Conservation (phyloP, 495 filamentous ascomycete genomes). For the Emericellopsis terricola region DNA sequence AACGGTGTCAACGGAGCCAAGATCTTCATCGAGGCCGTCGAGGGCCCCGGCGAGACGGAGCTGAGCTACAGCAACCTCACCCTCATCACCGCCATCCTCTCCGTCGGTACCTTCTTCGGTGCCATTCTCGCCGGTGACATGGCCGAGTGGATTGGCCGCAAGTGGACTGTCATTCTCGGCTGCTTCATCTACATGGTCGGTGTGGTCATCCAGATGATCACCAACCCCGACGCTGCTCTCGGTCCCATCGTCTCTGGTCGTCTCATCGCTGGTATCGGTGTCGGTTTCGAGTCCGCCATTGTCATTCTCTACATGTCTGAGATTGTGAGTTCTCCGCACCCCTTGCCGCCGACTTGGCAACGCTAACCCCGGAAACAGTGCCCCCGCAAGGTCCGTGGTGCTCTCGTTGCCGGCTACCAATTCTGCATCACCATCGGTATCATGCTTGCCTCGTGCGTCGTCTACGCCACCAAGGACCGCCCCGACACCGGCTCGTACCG, state of each 20-base stretch:
- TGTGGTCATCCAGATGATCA: conserved; percentile 40
- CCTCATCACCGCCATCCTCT: conserved; percentile 57
- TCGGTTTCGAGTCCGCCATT: conserved; percentile 58
- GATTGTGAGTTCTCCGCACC: conserved; percentile 14
- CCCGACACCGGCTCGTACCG: conserved; percentile 47
- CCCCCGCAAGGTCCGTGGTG: conserved; percentile 55
- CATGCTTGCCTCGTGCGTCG: conserved; percentile 53
- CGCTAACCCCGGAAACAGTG: conserved; percentile 11
- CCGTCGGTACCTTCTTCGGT: conserved; percentile 60
- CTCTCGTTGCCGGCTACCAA: conserved; percentile 58
- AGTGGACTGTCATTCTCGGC: conserved; percentile 46
- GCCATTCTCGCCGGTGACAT: conserved; percentile 51
- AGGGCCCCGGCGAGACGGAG: conserved; percentile 9
- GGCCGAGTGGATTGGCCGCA: conserved; percentile 51
- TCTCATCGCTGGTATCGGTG: conserved; percentile 52
- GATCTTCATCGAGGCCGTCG: conserved; percentile 29
- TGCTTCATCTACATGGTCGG: conserved; percentile 47
- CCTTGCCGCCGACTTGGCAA: too few relatives aligned
- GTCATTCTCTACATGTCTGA: conserved; percentile 68
- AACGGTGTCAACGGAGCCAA: conserved; percentile 37
- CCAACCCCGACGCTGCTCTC: conserved; percentile 14
- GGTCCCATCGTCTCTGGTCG: conserved; percentile 48
- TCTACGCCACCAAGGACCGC: conserved; percentile 47
- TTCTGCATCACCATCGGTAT: conserved; percentile 65
- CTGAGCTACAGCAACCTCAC: conserved; percentile 19